Base-by-base conservation (phyloP, 2,329 filamentous ascomycete species). In the Talaromyces sp. region DNA sequence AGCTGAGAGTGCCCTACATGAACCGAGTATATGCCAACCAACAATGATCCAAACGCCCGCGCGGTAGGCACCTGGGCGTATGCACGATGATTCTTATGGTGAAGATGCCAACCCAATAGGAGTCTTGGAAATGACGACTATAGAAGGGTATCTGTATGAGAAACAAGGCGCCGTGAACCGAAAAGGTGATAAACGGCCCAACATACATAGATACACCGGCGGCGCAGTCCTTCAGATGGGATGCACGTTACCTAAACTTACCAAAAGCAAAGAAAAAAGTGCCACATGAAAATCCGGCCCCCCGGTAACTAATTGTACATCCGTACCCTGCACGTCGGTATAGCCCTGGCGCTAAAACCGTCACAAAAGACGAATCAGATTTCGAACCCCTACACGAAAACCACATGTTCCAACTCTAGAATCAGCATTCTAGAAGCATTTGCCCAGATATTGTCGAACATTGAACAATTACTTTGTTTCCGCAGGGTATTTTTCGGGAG, bases 251-350 rank as follows among this genome's bases (percentile, higher is more conserved):
- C 45, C 40, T 34, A 15, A 34, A 17, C 10, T 47, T 22, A 29
- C 5, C n/a, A 38, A 29, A 22, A 45, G 43, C 13, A 22, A 49
- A 31, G n/a, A 25, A 38, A 61, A 49, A 43, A 11, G 15, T 36
- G 19, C 27, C 43, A 59, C 22, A 47, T 47, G 40, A 27, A 22
- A 49, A 40, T 62, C 47, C 60, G 34, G 34, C 60, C 60, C 60
- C 60, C 31, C 40, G 34, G 47, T 25, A 54, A 31, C 7, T 29
- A 53, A 53, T 15, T 53, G 49, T 53, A 31, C 27, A n/a, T 13
- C 17, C 53, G 15, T 17, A 36, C 22, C n/a, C 53, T 56, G 29
- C 53, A 36, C 19, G 29, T 29, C 7, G 19, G 49, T 56, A 10
- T 38, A 56, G 53, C 49, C 15, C 49, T 53, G 31, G 51, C 51